Evolutionary conservation across 371 early-diverging fungal species (phyloP).

Genomic region (Mortierella polycephala): DNA sequence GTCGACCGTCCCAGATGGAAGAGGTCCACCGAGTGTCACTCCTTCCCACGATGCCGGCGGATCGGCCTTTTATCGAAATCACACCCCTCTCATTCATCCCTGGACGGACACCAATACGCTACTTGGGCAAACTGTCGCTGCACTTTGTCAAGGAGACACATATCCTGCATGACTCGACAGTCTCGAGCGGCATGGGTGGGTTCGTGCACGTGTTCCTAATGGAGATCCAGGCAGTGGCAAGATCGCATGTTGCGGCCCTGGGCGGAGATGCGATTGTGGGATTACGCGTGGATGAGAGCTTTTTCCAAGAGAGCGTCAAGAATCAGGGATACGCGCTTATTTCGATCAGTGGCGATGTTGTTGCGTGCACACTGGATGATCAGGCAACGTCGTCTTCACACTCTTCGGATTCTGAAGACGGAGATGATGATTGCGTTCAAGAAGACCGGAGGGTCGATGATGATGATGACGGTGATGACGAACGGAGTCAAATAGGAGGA

Average conservation of each 20-base stretch:
- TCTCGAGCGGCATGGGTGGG: slow-evolving; percentile 60
- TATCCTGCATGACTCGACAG: slow-evolving; percentile 60
- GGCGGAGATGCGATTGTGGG: slow-evolving; percentile 78
- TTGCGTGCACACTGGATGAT: slow-evolving; percentile 40
- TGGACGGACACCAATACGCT: slow-evolving; percentile 55
- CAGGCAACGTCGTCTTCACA: slow-evolving; percentile 3
- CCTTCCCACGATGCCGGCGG: slow-evolving; percentile 48
- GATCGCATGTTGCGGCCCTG: slow-evolving; percentile 73
- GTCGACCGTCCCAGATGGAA: slow-evolving; percentile 17
- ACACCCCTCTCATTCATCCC: slow-evolving; percentile 69
- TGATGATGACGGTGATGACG: slow-evolving; percentile 2
- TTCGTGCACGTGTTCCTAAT: slow-evolving; percentile 71
- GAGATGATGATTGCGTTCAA: slow-evolving; percentile 7
- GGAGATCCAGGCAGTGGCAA: slow-evolving; percentile 70
- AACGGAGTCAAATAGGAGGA: background rate
- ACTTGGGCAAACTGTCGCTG: slow-evolving; percentile 74
- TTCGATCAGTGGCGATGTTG: slow-evolving; percentile 67
- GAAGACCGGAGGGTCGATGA: slow-evolving; percentile 1
- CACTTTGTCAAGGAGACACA: slow-evolving; percentile 82
- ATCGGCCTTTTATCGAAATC: slow-evolving; percentile 52
- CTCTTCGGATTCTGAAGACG: slow-evolving; percentile 3
- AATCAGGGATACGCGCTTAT: slow-evolving; percentile 74
- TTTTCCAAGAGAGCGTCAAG: slow-evolving; percentile 69
- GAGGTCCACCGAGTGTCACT: slow-evolving; percentile 17
- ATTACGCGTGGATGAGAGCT: slow-evolving; percentile 67